A percentile compares a stretch with the other conserved stretches of the same genome.
Evolutionary conservation across 306 rosid genomes (phyloP).

Genomic region (Leucaena leucocephala): DNA sequence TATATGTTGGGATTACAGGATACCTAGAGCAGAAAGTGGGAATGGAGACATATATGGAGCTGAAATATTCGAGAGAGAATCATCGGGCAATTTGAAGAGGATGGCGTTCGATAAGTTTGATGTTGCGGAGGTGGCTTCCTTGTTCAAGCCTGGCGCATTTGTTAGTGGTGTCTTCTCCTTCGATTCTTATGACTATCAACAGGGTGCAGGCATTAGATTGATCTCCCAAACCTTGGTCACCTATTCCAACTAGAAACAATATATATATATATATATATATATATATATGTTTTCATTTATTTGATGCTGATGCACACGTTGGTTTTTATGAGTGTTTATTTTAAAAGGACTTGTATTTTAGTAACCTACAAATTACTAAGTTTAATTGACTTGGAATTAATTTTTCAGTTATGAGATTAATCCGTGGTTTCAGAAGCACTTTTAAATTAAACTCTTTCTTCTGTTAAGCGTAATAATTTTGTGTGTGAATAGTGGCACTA

Average conservation of each 20-base stretch:
- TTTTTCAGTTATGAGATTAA: no score
- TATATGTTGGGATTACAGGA: constrained; percentile 49
- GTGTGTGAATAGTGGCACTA: no score
- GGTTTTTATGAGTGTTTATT: no score
- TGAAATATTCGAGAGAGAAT: constrained; percentile 72
- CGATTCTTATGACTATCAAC: constrained; percentile 79
- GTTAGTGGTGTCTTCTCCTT: constrained; percentile 81
- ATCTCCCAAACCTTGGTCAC: constrained; percentile 76
- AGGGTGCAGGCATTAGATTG: constrained; percentile 79
- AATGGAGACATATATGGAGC: constrained; percentile 63
- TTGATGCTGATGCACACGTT: no score
- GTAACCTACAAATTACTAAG: no score
- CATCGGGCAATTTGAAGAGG: constrained; percentile 57
- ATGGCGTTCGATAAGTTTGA: constrained; percentile 69
- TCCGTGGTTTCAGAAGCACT: no score
- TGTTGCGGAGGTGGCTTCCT: constrained; percentile 62
- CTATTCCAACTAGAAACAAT: neutral
- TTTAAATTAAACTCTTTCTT: no score
- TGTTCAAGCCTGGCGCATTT: constrained; percentile 65
- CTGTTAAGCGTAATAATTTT: no score
- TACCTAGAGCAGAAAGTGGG: constrained; percentile 60
- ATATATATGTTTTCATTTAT: no score
- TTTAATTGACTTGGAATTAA: no score
- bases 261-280: no score
- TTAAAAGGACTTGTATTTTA: no score